Evolutionary conservation across 345 rosid species (phyloP).

Genomic region (Eutrema heterophyllum): DNA sequence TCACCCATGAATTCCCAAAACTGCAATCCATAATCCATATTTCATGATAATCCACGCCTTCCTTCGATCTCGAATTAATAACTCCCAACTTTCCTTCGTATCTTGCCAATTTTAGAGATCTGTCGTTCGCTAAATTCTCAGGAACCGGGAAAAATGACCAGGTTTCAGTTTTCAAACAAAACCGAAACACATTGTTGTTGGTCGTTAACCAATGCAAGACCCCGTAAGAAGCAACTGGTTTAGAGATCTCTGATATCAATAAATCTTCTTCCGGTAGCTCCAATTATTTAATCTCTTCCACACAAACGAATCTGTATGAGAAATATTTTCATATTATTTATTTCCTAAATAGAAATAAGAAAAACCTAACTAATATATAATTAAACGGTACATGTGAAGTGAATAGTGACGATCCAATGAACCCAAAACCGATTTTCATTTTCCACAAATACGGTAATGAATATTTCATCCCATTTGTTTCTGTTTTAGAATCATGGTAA

Average conservation of each 20-base stretch:
- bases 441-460: neutral
- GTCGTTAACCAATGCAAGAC: conserved; percentile 7
- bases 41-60: neutral
- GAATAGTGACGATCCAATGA: too few species aligned
- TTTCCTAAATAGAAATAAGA: too few species aligned
- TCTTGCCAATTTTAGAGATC: neutral
- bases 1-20: neutral
- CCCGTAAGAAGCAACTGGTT: neutral
- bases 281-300: conserved; percentile 15
- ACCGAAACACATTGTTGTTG: neutral
- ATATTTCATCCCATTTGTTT: neutral
- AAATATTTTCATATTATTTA: too few species aligned
- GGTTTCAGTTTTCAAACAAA: conserved; percentile 3
- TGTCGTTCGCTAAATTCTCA: neutral
- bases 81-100: conserved; percentile 1
- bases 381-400: too few species aligned
- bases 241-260: neutral
- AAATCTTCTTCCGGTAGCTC: neutral
- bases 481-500: neutral
- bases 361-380: too few species aligned
- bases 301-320: neutral
- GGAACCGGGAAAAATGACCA: neutral
- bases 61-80: neutral
- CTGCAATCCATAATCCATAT: too few species aligned
- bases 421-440: too few species aligned